Evolutionary conservation across 176 grass and related monocot species (phyloP), one percentile per base, ranked within the genome.

Genomic region (Carex cristatella): DNA sequence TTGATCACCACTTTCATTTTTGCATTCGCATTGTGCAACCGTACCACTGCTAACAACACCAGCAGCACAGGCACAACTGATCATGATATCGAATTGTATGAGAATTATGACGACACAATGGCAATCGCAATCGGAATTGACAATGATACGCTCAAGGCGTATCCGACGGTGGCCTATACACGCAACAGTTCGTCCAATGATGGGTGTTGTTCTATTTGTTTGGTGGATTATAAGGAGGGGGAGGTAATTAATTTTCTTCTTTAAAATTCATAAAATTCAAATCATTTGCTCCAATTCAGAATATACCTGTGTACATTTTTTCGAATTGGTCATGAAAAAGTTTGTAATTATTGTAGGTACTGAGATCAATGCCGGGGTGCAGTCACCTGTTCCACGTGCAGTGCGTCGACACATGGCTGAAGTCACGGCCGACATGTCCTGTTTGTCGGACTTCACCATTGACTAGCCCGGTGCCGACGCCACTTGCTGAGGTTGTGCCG

Each of bases 341-440:
- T 80, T 81, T 49, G n/a, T 0, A 10, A 13, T 33, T 16, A 27
- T 61, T 12, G 11, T 76, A 71, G 83, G 76, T 87, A 18, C 67
- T 90, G 78, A 84, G 86, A 65, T 61, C 84, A 42, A 59, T 93
- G 80, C 81, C 60, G 51, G 83, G 64, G 46, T 93, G 91, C 53
- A 76, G 91, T 14, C 86, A 93, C 69, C 86, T 93, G 65, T 91
- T 85, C 81, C 89, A 93, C 73, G 67, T 28, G 1, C 31, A 18
- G 16, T 90, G 91, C 38, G 78, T 18, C 31, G 91, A 93, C 30
- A 0, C 2, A 27, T 94, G 92, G 92, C 64, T 91, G 65, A 85
- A 81, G 62, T 37, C n/a, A 31, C 10, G 16, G 8, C 18, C 55
- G 18, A 86, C 80, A 31, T 90, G 87, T 48, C 87, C 87, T 7